Evolutionary conservation across 257 asterid species (phyloP).

Genomic region (Gentiana dahurica): DNA sequence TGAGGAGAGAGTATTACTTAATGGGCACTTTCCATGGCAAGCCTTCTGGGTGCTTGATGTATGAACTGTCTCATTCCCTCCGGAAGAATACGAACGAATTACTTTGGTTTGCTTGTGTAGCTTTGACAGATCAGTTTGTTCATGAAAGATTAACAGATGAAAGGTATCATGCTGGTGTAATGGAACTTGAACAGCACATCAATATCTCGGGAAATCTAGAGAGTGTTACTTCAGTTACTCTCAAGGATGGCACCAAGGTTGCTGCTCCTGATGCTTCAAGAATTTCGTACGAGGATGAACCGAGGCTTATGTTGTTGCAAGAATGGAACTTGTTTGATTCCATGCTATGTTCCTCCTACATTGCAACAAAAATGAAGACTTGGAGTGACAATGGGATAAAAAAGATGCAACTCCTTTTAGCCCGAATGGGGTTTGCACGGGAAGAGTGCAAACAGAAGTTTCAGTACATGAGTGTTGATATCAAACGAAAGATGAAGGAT

Average conservation of each 20-base stretch:
- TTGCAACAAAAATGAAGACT: slow-evolving; percentile 86
- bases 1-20: slow-evolving; percentile 68
- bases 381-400: slow-evolving; percentile 94
- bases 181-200: slow-evolving; percentile 91
- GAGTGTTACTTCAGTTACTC: slow-evolving; percentile 64
- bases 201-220: slow-evolving; percentile 84
- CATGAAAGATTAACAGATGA: slow-evolving; percentile 89
- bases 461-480: slow-evolving; percentile 82
- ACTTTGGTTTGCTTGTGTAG: slow-evolving; percentile 95
- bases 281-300: slow-evolving; percentile 76
- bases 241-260: slow-evolving; percentile 91
- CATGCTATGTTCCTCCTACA: slow-evolving; percentile 84
- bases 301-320: slow-evolving; percentile 85
- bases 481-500: slow-evolving; percentile 82
- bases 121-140: slow-evolving; percentile 90
- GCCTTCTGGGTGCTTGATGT: slow-evolving; percentile 97
- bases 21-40: slow-evolving; percentile 95
- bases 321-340: slow-evolving; percentile 99
- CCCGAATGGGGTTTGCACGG: slow-evolving; percentile 89
- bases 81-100: slow-evolving; percentile 71
- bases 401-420: slow-evolving; percentile 88
- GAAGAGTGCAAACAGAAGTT: slow-evolving; percentile 94
- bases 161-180: slow-evolving; percentile 78
- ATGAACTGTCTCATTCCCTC: slow-evolving; percentile 64
- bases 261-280: slow-evolving; percentile 70